These are phyloP conservation scores for Apiotrichum mycotoxinovorans DNA, from an alignment of 1,284 basidiomycete species.

Conservation along the genomic window DNA sequence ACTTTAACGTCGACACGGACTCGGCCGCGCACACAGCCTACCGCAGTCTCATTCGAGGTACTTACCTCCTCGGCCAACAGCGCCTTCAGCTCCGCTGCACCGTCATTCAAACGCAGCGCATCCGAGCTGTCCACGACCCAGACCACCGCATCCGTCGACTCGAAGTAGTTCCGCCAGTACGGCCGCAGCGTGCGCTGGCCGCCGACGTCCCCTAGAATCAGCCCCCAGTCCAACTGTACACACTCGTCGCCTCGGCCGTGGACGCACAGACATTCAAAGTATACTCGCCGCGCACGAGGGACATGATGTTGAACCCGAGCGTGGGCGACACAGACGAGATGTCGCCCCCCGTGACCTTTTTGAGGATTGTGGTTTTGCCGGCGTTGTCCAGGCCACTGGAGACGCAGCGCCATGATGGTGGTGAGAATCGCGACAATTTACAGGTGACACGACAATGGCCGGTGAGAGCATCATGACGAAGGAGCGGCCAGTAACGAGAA, in stretches of 20 bases:
- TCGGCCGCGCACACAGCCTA: too few relatives aligned
- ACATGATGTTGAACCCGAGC: constrained; percentile 98
- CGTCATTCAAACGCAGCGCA: constrained; percentile 81
- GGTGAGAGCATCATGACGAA: not conserved
- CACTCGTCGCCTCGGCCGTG: too few relatives aligned
- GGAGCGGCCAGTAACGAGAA: not conserved
- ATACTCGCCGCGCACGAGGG: constrained; percentile 84
- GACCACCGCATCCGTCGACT: constrained; percentile 94
- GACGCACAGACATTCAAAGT: constrained; percentile 86
- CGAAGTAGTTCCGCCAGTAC: constrained; percentile 99
- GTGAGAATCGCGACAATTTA: not conserved
- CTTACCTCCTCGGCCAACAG: constrained; percentile 88
- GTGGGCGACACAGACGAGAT: constrained; percentile 86
- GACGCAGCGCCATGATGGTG: too few relatives aligned
- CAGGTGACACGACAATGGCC: not conserved
- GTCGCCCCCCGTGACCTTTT: constrained; percentile 87
- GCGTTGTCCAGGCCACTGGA: constrained; percentile 95
- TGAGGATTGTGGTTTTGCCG: constrained; percentile 96
- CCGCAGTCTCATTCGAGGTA: too few relatives aligned
- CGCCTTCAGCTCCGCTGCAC: constrained; percentile 77
- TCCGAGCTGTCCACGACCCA: constrained; percentile 99
- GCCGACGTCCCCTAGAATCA: constrained; percentile 91
- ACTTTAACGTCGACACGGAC: too few relatives aligned
- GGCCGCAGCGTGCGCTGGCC: constrained; percentile 92
- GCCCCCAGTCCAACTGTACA: too few relatives aligned